Evolutionary conservation across 495 filamentous ascomycete species (phyloP).

Genomic region (Xylaria scruposa): DNA sequence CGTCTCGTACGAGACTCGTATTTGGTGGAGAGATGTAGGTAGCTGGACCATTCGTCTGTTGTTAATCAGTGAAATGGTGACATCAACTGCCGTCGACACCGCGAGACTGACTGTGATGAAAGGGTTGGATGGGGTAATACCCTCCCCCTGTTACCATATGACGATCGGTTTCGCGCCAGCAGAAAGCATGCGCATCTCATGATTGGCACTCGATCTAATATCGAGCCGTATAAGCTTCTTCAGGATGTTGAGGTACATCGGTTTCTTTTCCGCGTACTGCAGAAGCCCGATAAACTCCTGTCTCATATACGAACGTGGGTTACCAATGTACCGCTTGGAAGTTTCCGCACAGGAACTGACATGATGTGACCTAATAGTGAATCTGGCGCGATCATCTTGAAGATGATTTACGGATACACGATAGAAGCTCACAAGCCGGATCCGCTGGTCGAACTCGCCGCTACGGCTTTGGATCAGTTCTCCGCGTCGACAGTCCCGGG

Average conservation of each 20-base stretch:
- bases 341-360: neutral
- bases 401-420: slow-evolving; percentile 56
- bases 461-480: slow-evolving; percentile 45
- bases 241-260: slow-evolving; percentile 48
- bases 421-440: slow-evolving; percentile 47
- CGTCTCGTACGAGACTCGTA: slow-evolving; percentile 42
- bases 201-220: neutral
- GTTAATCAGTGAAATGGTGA: neutral
- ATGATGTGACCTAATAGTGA: slow-evolving; percentile 37
- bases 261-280: slow-evolving; percentile 46
- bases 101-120: slow-evolving; percentile 4
- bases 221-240: slow-evolving; percentile 38
- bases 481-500: slow-evolving; percentile 41
- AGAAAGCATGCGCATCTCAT: slow-evolving; percentile 40
- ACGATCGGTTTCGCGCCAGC: slow-evolving; percentile 43
- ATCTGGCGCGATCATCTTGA: slow-evolving; percentile 51
- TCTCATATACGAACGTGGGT: slow-evolving; percentile 45
- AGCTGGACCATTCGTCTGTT: neutral
- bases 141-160: slow-evolving; percentile 42
- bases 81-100: neutral
- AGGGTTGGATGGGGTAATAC: slow-evolving; percentile 39
- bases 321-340: neutral
- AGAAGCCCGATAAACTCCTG: slow-evolving; percentile 40
- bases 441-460: slow-evolving; percentile 48
- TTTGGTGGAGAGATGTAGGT: slow-evolving; percentile 10